Conservation (phyloP, 805 yeast genomes). For the Candida insectalens region DNA sequence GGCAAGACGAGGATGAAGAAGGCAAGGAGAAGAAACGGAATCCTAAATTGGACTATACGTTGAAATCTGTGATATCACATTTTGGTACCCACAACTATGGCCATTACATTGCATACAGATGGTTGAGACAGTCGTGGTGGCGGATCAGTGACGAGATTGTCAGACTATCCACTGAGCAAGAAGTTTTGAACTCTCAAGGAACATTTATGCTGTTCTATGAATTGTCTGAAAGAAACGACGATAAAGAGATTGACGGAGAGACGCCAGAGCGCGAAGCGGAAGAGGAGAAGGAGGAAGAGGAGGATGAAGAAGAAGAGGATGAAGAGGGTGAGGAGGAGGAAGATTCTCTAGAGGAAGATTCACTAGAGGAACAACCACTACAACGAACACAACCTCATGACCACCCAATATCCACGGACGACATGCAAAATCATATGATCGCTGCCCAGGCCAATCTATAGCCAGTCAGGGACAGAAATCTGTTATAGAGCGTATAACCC, state of each 20-base stretch:
- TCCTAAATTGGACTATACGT: constrained; percentile 46
- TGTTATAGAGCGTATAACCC: too few species aligned
- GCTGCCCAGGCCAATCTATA: constrained; percentile 4
- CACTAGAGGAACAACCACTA: not conserved
- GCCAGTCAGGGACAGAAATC: not conserved
- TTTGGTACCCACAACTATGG: constrained; percentile 96
- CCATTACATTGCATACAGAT: constrained; percentile 88
- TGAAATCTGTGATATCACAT: constrained; percentile 84
- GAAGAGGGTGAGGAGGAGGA: constrained; percentile 6
- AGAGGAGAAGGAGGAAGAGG: constrained; percentile 6
- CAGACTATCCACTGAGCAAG: constrained; percentile 67
- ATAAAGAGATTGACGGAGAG: constrained; percentile 21
- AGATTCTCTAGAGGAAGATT: constrained; percentile 5
- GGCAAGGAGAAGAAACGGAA: not conserved
- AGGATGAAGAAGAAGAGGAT: constrained; percentile 6
- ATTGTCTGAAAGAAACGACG: constrained; percentile 20
- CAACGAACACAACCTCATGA: not conserved
- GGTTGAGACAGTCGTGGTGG: constrained; percentile 86
- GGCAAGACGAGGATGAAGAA: constrained; percentile 34
- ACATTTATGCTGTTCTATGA: constrained; percentile 92
- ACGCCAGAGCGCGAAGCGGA: constrained; percentile 25
- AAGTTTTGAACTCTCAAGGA: constrained; percentile 75
- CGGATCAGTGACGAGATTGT: constrained; percentile 87
- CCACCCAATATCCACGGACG: too few species aligned
- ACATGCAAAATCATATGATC: too few species aligned